Base-by-base conservation (phyloP, 2,329 filamentous ascomycete genomes). In the Nigrospora sphaerica region DNA sequence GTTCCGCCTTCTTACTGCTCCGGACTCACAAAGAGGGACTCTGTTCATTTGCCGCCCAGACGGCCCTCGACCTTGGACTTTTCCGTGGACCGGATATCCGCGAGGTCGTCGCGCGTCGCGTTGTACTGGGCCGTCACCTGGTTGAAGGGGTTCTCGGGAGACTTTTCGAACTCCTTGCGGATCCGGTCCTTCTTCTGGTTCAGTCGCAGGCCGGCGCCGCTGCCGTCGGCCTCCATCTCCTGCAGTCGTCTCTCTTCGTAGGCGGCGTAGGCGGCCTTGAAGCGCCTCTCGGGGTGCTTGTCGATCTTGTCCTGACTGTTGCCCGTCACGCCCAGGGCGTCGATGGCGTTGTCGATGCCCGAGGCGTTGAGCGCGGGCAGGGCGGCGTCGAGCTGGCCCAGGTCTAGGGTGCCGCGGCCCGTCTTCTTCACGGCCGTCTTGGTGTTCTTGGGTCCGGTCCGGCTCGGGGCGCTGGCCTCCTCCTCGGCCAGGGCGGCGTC, bases 141-240 rank as follows among this genome's bases (percentile, higher is more conserved):
- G 70, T 95, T 95, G 71, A 95, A 93, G 13, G 93, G 93, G 66
- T 98, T 98, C 58, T 97, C 92, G 2, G 88, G 85, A 60, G 86
- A 87, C 74, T 89, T 95, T 67, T 95, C 86, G 65, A 97, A 98
- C 71, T 97, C 93, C 74, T 95, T 95, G 52, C 80, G 70, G 55
- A 95, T 87, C 61, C 84, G 76, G 52, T 92, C 86, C 59, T 91
- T 83, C 67, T 87, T 85, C 77, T 96, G 91, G 57, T 95, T 81
- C 56, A 87, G 74, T 47, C 91, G 75, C 62, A 97, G 66, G 1
- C 88, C 89, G 47, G 85, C 66, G 17, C 75, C 77, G 55, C 71
- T 82, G 45, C 85, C 86, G 65, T 96, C 90, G 46, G 80, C 72
- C 61, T 92, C 87, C 78, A 96, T 88, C 75, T 97, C 90, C 3